Evolutionary conservation across 2,329 filamentous ascomycete genomes (phyloP), one percentile per base, ranked within the genome.

Genomic region (Xylariaceae sp.): DNA sequence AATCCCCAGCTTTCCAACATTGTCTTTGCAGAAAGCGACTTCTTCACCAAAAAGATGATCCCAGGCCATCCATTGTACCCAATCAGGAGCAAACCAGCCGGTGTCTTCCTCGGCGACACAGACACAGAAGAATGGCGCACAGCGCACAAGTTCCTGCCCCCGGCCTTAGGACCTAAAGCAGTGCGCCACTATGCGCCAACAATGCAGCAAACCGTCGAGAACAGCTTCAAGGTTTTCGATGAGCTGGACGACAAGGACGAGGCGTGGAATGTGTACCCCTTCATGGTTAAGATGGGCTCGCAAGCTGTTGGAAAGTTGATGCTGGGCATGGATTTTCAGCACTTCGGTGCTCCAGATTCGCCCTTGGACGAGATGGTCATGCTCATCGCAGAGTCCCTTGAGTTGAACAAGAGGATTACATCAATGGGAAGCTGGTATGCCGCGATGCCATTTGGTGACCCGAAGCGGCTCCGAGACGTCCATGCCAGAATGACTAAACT

Each of bases 91-190:
- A 59, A 65, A 6, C 66, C 72, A 17, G 71, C 73, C 0, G 73
- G 71, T 14, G 66, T 79, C 33, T 79, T 79, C 58, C 53, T 76
- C 4, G 71, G 73, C 55, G 79, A 82, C 58, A 82, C 79, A 0
- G 71, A 79, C 17, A 76, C 74, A 0, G 70, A 74, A 14, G 71
- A 75, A 49, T 83, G 77, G 76, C 63, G 65, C 19, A 59, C 75
- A 0, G 75, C 77, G 0, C 83, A 86, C 70, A 86, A 86, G 63
- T 86, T 84, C 64, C 58, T 86, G 1, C 80, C 82, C 0, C 81
- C 83, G 0, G 77, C 80, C 0, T 69, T 86, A 11, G 75, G 76
- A 0, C 81, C 82, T 31, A 83, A 82, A 60, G 82, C 82, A 0
- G 80, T 86, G 5, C 71, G 78, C 1, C 82, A 85, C 58, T 85